phyloP scores from a whole-genome alignment of 1,284 basidiomycete genomes.

The Irpex lacteus region DNA sequence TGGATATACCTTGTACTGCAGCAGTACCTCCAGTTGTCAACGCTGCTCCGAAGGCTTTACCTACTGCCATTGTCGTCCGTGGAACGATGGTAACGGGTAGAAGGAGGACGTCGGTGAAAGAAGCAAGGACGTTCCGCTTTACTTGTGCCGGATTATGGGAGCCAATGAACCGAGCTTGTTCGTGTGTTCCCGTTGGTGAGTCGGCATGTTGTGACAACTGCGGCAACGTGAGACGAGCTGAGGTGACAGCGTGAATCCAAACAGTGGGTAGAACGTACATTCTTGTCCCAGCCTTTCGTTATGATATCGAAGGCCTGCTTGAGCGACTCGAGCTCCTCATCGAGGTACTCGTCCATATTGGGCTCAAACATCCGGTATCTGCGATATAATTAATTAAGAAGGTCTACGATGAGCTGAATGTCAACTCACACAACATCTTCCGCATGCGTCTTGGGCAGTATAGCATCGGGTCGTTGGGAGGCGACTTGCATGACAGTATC shows the following conservation, averaged over 20 bases:
- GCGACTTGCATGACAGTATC: constrained; percentile 67
- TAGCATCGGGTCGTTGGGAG: constrained; percentile 18
- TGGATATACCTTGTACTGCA: constrained; percentile 80
- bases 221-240: not conserved
- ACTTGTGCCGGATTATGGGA: constrained; percentile 89
- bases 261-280: constrained; percentile 38
- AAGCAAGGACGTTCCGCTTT: constrained; percentile 89
- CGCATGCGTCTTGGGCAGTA: constrained; percentile 38
- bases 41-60: constrained; percentile 71
- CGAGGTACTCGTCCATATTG: constrained; percentile 96
- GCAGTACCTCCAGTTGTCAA: constrained; percentile 69
- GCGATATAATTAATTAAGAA: constrained; percentile 6
- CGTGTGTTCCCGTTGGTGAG: constrained; percentile 31
- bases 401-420: constrained; percentile 1
- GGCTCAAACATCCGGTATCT: constrained; percentile 92
- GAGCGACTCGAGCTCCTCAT: constrained; percentile 87
- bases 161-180: constrained; percentile 68
- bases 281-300: constrained; percentile 77
- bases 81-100: constrained; percentile 97
- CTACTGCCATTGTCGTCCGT: constrained; percentile 56
- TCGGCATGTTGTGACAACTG: constrained; percentile 23
- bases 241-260: not conserved
- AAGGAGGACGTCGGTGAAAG: constrained; percentile 87
- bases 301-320: constrained; percentile 73
- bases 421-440: constrained; percentile 78